A percentile compares a stretch with the other conserved stretches of the same genome.
phyloP scores from a whole-genome alignment of 371 early-diverging fungal species.

The Mortierella sp. region DNA sequence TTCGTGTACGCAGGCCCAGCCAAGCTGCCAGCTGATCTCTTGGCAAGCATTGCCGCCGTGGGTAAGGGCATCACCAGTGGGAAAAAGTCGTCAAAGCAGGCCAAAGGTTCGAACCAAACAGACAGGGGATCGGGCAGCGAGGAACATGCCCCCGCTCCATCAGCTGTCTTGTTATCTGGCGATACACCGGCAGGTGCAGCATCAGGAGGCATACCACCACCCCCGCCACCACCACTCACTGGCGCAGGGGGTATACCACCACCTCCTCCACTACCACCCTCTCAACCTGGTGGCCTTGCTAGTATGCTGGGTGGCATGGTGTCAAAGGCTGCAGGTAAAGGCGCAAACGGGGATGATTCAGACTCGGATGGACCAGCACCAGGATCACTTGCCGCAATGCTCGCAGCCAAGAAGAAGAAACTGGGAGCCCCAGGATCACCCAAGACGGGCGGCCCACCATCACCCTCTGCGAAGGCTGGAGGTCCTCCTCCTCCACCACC shows the following conservation, averaged over 20 bases:
- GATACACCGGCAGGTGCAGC: slow-evolving; percentile 37
- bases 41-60: slow-evolving; percentile 37
- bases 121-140: slow-evolving; percentile 1
- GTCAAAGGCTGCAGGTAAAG: slow-evolving; percentile 16
- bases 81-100: slow-evolving; percentile 18
- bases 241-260: slow-evolving; percentile 29
- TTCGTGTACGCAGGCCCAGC: slow-evolving; percentile 26
- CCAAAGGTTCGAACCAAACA: slow-evolving; percentile 13
- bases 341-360: slow-evolving; percentile 19
- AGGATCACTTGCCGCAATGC: slow-evolving; percentile 40
- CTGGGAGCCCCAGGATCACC: slow-evolving; percentile 26
- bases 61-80: slow-evolving; percentile 17
- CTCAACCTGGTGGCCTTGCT: slow-evolving; percentile 33
- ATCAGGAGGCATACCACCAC: slow-evolving; percentile 22
- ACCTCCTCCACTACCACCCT: slow-evolving; percentile 46
- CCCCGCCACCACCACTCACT: slow-evolving; percentile 47
- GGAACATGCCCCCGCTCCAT: no score
- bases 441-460: slow-evolving; percentile 22
- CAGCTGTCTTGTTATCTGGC: no score
- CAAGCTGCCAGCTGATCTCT: slow-evolving; percentile 15
- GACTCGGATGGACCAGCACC: slow-evolving; percentile 40
- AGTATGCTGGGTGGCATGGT: slow-evolving; percentile 25
- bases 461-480: slow-evolving; percentile 21
- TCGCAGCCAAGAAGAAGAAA: slow-evolving; percentile 50
- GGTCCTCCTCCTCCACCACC: slow-evolving; percentile 43